Percentiles rank a stretch among this genome's conserved stretches.
These are phyloP conservation scores for Pyrenophora tritici-repentis DNA, from an alignment of 2,329 filamentous ascomycete species.

Conservation along the genomic window DNA sequence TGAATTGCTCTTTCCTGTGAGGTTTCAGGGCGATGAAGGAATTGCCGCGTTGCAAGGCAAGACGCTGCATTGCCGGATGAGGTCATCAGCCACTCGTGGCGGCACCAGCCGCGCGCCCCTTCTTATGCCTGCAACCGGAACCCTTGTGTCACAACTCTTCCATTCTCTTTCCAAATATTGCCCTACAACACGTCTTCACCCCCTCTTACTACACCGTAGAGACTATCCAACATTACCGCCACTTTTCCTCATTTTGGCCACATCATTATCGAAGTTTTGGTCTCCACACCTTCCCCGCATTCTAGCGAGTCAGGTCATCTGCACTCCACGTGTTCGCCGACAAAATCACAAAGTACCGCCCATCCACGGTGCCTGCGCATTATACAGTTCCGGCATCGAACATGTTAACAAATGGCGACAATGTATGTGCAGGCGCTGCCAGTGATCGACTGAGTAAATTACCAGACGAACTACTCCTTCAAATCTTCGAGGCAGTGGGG, in stretches of 20 bases:
- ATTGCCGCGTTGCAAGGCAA: too few relatives aligned
- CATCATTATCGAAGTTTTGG: conserved; percentile 1
- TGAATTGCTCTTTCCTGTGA: too few relatives aligned
- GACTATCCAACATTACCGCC: too few relatives aligned
- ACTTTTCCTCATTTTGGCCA: neutral
- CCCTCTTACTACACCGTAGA: too few relatives aligned
- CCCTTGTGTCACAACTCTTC: neutral
- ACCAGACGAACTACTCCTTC: conserved; percentile 40
- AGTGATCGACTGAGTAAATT: conserved; percentile 25
- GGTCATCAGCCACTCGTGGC: too few relatives aligned
- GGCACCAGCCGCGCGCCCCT: too few relatives aligned
- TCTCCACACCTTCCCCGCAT: conserved; percentile 14
- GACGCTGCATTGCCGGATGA: too few relatives aligned
- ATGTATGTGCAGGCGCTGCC: neutral
- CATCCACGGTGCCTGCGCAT: neutral
- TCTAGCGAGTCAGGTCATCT: conserved; percentile 10
- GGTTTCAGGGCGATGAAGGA: too few relatives aligned
- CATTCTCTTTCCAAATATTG: neutral
- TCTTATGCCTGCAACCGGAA: too few relatives aligned
- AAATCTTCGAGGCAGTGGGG: conserved; percentile 36
- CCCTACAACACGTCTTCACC: too few relatives aligned
- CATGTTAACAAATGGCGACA: conserved; percentile 4
- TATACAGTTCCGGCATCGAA: conserved; percentile 1
- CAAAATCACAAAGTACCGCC: conserved; percentile 4
- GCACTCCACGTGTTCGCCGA: conserved; percentile 21